Evolutionary conservation across 2,329 filamentous ascomycete species (phyloP), one percentile per base, ranked within the genome.

Genomic region (Calonectria multiphialidica): DNA sequence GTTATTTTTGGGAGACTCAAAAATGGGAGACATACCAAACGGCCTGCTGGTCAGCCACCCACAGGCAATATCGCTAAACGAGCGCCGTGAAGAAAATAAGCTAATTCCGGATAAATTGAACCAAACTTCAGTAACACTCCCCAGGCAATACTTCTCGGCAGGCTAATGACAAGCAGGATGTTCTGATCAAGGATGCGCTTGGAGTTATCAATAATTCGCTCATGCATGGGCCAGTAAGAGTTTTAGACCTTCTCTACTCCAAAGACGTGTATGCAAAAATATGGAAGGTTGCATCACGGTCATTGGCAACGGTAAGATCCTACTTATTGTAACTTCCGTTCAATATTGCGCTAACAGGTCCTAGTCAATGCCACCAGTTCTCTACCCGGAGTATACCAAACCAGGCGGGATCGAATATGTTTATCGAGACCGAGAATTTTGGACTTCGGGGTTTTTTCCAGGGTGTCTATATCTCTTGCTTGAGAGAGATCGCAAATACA

Each of bases 371-470:
- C 78, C 78, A 5, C 78, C 78, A 0, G 66, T 57, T 6, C 33
- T 80, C 2, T 84, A 81, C 71, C 83, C 83, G 1, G 84, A 85
- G 71, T 84, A 85, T 70, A 85, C 83, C 12, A 77, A 82, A 30
- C 82, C 83, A n/a, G 81, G 80, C 10, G 77, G 80, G 0, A 80
- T 76, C 0, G 77, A 74, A 16, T 88, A 87, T 69, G 80, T 84
- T 21, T 84, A 86, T 66, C 79, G 84, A 15, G 79, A 82, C 33
- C 77, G 82, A 0, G 81, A 84, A 12, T 87, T 87, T 68, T 88
- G 86, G 87, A 88, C 86, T 0, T 86, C 83, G 2, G 86, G 86
- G 0, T 88, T 88, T 80, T 88, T 88, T 66, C 86, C 86, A 0
- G 86, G 86, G 0, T 82, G 80, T 3, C 72, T 88, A 2, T 87